Base-by-base conservation (phyloP, 495 filamentous ascomycete species). In the Cercophora samala region DNA sequence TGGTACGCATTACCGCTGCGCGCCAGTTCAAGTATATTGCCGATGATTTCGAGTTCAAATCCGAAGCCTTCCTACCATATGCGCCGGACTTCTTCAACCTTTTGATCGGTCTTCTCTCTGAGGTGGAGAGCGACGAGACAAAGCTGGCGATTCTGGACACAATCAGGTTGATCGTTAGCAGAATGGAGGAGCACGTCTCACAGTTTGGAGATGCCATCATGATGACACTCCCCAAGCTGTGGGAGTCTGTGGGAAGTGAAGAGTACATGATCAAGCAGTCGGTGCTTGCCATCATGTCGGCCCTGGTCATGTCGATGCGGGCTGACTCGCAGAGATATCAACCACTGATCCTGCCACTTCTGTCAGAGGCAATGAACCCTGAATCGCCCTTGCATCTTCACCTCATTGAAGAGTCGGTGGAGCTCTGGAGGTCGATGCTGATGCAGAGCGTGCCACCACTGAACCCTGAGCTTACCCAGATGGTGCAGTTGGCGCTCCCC, bases 1-100 rank as follows among this genome's bases (percentile, higher is more conserved):
- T 97, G 5, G 95, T 99, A 37, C 90, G 93, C 15, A 88, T 97
- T 52, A 97, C 94, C 0, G 91, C 95, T 5, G 95, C 92, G 11
- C 85, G 91, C 64, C 91, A 96, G 72, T 85, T 99, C 25, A 89
- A 88, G 73, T 80, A 82, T 37, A 83, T 96, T 26, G 84, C 91
- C n/a, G 88, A 95, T 58, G 90, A 93, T 5, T 93, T 90, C 74
- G 89, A 90, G n/a, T 97, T 97, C 72, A 79, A 82, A 3, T 76
- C 87, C 0, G 85, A 89, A 21, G 70, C 74, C 9, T 97, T 97
- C 75, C 68, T 89, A 64, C 90, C 91, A 2, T 96, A 86, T 73
- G 90, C 91, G 0, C 80, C 88, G 2, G 81, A 87, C 29, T 87
- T 89, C 1, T 81, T 99, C 25, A 80, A 79, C 42, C 81, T 82